Conservation (phyloP, 2,329 filamentous ascomycete species). For the Colletotrichum sp. region DNA sequence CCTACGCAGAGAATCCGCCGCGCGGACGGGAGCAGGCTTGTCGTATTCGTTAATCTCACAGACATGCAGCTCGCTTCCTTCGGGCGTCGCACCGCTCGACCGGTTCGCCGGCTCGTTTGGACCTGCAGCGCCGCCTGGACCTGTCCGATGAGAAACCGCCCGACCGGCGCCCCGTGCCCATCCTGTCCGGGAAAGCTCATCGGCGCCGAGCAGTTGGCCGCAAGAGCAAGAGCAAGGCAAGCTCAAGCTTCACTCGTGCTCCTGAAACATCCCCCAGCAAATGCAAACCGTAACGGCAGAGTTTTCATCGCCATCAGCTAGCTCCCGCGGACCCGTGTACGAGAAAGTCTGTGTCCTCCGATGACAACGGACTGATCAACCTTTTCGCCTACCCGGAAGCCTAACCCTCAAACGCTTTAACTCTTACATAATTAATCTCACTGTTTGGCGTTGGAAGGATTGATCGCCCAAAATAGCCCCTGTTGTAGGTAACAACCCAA, state of each 20-base stretch:
- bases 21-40: not conserved
- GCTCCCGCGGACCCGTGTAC: not conserved
- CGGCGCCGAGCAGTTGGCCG: not conserved
- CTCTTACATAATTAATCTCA: not conserved
- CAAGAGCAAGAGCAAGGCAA: not conserved
- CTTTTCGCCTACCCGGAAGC: constrained; percentile 7
- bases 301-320: not conserved
- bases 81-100: not conserved
- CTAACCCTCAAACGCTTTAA: not conserved
- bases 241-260: constrained; percentile 13
- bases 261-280: constrained; percentile 1
- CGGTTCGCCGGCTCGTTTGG: not conserved
- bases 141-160: not conserved
- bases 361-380: not conserved
- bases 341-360: not conserved
- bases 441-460: not conserved
- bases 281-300: not conserved
- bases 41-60: not conserved
- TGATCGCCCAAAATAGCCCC: not conserved
- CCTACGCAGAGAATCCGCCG: not conserved
- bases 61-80: not conserved
- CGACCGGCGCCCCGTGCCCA: not conserved
- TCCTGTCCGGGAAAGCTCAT: not conserved
- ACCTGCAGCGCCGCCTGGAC: not conserved
- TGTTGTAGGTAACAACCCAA: not conserved